phyloP scores from a whole-genome alignment of 768 basidiomycete genomes.

The Psilocybe tampanensis region DNA sequence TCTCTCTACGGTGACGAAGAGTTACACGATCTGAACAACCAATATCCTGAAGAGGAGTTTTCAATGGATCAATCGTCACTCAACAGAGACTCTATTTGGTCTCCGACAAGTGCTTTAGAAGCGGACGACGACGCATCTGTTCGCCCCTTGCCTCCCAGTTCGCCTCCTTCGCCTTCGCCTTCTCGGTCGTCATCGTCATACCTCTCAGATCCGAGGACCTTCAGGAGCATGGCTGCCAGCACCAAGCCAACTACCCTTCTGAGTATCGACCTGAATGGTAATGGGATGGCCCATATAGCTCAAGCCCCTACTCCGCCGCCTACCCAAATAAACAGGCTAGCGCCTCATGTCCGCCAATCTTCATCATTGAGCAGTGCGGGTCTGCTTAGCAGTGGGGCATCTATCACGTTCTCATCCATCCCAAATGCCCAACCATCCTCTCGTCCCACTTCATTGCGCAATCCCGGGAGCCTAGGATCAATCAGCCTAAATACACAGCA shows the following conservation, averaged over 20 bases:
- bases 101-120: constrained; percentile 72
- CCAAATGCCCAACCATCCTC: constrained; percentile 49
- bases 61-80: constrained; percentile 56
- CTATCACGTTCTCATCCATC: constrained; percentile 76
- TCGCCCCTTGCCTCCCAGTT: constrained; percentile 86
- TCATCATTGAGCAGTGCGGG: constrained; percentile 54
- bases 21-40: constrained; percentile 37
- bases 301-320: constrained; percentile 70
- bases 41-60: constrained; percentile 48
- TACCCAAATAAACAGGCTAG: constrained; percentile 51
- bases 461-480: constrained; percentile 31
- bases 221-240: constrained; percentile 80
- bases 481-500: constrained; percentile 28
- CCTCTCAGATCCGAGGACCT: constrained; percentile 79
- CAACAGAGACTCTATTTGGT: constrained; percentile 79
- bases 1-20: constrained; percentile 66
- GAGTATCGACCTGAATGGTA: constrained; percentile 81
- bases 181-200: constrained; percentile 85
- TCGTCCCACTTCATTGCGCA: constrained; percentile 27
- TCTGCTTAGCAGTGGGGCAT: constrained; percentile 48
- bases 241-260: constrained; percentile 95
- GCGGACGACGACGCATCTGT: constrained; percentile 96
- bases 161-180: constrained; percentile 84
- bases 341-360: constrained; percentile 61
- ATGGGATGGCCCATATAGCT: constrained; percentile 90